A percentile compares a stretch with the other conserved stretches of the same genome.
Evolutionary conservation across 2,329 filamentous ascomycete species (phyloP).

Genomic region (Dothiorella sarmentorum): DNA sequence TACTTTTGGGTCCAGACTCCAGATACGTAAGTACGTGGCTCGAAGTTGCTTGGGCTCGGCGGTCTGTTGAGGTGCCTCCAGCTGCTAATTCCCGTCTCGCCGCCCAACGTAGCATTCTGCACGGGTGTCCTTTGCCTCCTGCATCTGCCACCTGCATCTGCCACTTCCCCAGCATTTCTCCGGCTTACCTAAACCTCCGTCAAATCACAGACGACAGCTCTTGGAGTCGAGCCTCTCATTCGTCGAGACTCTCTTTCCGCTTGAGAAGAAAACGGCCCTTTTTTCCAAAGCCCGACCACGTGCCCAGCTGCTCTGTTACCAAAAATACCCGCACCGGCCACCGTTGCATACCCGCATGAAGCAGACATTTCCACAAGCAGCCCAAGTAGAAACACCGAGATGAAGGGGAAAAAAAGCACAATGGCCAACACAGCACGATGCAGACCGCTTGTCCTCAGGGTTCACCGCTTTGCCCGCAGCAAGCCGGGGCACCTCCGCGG

Average conservation of each 20-base stretch:
- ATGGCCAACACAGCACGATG: neutral
- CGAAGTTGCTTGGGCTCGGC: neutral
- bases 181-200: too few species aligned
- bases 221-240: neutral
- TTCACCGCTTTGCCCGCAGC: neutral
- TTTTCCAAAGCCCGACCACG: neutral
- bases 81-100: neutral
- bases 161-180: neutral
- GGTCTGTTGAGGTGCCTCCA: neutral
- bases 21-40: neutral
- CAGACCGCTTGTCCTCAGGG: neutral
- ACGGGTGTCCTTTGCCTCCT: neutral
- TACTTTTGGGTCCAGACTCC: too few species aligned
- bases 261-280: neutral
- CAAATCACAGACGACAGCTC: neutral
- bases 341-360: constrained; percentile 1
- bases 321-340: constrained; percentile 7
- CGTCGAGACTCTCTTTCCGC: neutral
- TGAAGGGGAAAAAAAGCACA: neutral
- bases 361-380: neutral
- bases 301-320: neutral
- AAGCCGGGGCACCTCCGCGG: neutral
- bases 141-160: neutral
- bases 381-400: neutral
- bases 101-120: neutral